Conservation (phyloP, 192 early-diverging fungal species). For the Funneliformis geosporum region DNA sequence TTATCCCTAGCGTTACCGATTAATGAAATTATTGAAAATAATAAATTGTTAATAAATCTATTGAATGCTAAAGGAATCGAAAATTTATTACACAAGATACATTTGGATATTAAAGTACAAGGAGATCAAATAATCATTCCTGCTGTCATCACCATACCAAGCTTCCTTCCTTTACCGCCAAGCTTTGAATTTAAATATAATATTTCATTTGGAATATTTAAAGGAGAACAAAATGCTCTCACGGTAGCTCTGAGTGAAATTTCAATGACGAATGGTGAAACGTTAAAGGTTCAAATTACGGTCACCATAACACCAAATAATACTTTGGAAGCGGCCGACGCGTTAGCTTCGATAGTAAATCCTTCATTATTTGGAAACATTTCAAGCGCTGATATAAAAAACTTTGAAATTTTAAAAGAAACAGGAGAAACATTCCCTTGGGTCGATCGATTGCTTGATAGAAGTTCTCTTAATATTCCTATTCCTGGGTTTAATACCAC, state of each 20-base stretch:
- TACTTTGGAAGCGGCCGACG: background rate
- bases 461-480: background rate
- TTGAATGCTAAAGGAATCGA: background rate
- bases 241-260: background rate
- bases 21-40: background rate
- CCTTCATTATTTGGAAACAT: background rate
- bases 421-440: background rate
- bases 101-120: background rate
- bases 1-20: background rate
- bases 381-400: background rate
- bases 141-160: background rate
- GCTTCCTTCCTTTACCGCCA: background rate
- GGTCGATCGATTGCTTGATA: background rate
- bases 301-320: background rate
- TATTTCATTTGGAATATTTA: background rate
- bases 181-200: background rate
- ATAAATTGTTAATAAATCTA: background rate
- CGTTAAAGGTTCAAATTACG: background rate
- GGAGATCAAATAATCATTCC: background rate
- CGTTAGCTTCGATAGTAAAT: background rate
- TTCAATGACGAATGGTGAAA: slow-evolving; percentile 1
- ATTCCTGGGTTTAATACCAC: background rate
- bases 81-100: background rate
- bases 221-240: background rate
- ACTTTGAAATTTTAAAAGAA: background rate